These are phyloP conservation scores for Penicillium crustosum DNA, from an alignment of 2,329 filamentous ascomycete species.

Conservation along the genomic window DNA sequence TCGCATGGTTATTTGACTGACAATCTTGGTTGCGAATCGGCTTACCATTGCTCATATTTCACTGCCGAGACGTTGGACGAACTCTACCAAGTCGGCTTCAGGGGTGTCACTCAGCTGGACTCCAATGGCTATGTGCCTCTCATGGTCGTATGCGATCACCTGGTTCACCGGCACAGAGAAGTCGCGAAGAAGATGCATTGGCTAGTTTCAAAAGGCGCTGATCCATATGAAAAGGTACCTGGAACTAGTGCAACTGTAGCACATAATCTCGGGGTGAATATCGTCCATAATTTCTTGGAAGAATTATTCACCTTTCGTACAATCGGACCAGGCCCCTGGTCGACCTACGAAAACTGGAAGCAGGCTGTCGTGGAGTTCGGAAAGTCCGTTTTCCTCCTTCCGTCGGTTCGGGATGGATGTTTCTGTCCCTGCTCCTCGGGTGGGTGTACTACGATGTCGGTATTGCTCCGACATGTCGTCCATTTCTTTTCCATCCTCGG, in stretches of 20 bases:
- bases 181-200: background rate
- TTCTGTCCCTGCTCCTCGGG: slow-evolving; percentile 1
- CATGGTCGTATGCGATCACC: too few relatives aligned
- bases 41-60: background rate
- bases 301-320: too few relatives aligned
- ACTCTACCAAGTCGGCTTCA: background rate
- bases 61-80: background rate
- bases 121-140: background rate
- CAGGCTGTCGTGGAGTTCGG: background rate
- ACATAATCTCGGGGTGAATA: background rate
- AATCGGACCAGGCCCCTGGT: too few relatives aligned
- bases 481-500: fast-evolving
- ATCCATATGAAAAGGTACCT: background rate
- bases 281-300: background rate
- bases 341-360: background rate
- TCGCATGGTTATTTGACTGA: too few relatives aligned
- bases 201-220: background rate
- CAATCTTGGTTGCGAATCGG: too few relatives aligned
- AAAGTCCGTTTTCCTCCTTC: background rate
- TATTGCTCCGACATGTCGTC: background rate
- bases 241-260: background rate
- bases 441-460: slow-evolving; percentile 3
- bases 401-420: background rate
- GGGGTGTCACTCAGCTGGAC: background rate
- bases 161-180: fast-evolving